Base-by-base conservation (phyloP, 345 rosid genomes). In the Heritiera littoralis region DNA sequence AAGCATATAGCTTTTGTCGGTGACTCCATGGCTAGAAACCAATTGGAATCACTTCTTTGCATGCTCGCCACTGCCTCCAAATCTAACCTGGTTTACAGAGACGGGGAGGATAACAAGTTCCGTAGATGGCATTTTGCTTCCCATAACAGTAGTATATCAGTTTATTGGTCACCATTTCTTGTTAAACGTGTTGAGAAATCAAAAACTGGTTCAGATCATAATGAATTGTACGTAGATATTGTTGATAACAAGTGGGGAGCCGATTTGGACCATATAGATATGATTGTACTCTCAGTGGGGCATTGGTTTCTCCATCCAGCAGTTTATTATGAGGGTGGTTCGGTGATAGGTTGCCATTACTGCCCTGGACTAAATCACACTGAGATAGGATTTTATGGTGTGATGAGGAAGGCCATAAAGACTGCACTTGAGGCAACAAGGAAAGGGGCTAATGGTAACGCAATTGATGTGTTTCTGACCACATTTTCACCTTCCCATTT, bases 261-360 rank as follows among this genome's bases (percentile, higher is more conserved):
- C 18, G 97, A 92, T 79, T 72, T 95, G 76, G 82, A 82, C 38
- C 75, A 80, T 23, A 77, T 93, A 2, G 94, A 92, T 76, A 74
- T 86, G 86, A 66, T 90, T 61, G 86, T 96, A 12, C 74, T 94
- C 64, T 96, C 98, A 2, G 74, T 91, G 63, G 99, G 99, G 60
- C 99, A 93, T 78, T 93, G 99, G 99, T 95, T 94, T 68, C 78
- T 94, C 3, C 94, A 95, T 79, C 98, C 94, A 2, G 96, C 99
- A 13, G 96, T 92, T 70, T 93, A 89, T 84, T 83, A 60, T 35
- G 95, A 91, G 84, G 89, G 89, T 12, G 90, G 84, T 80, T 78
- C 85, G 61, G 86, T 87, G 20, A 68, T 96, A 68, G 99, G 99
- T 58, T 93, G 99, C 74, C 99, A 95, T 83, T 88, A 85, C 83